A percentile compares a stretch with the other conserved stretches of the same genome.
Conservation (phyloP, 2,329 filamentous ascomycete genomes). For the Phialophora verrucosa region DNA sequence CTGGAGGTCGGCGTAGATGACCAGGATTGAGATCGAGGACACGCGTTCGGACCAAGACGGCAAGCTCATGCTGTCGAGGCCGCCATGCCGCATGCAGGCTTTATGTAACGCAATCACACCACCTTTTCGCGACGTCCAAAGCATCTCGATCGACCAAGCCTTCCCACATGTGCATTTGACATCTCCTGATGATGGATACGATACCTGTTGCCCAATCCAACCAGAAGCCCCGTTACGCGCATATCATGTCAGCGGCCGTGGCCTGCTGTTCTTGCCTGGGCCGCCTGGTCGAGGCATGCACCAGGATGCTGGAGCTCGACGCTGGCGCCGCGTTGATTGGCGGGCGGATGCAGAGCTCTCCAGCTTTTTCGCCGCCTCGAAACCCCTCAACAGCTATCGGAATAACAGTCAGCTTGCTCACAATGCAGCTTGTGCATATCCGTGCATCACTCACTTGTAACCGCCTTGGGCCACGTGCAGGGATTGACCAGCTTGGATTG, state of each 20-base stretch:
- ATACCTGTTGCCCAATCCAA: slow-evolving; percentile 5
- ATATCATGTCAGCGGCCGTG: slow-evolving; percentile 1
- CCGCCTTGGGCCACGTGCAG: slow-evolving; percentile 27
- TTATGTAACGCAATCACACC: background rate
- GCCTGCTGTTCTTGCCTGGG: background rate
- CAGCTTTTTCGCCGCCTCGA: background rate
- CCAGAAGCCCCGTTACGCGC: background rate
- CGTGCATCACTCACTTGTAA: slow-evolving; percentile 13
- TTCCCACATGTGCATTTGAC: slow-evolving; percentile 1
- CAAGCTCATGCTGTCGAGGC: background rate
- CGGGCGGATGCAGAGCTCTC: background rate
- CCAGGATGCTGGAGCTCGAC: slow-evolving; percentile 1
- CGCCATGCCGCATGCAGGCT: background rate
- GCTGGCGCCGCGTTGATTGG: background rate
- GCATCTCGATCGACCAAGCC: background rate
- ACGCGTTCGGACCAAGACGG: background rate
- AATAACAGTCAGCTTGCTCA: slow-evolving; percentile 22
- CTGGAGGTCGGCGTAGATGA: background rate
- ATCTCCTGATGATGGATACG: slow-evolving; percentile 9
- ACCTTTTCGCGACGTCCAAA: background rate
- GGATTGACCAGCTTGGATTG: slow-evolving; percentile 8
- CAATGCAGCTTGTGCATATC: slow-evolving; percentile 19
- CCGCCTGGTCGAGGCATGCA: background rate
- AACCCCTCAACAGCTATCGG: background rate
- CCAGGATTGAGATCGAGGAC: background rate